Base-by-base conservation (phyloP, 257 asterid genomes). In the Lycium barbarum region DNA sequence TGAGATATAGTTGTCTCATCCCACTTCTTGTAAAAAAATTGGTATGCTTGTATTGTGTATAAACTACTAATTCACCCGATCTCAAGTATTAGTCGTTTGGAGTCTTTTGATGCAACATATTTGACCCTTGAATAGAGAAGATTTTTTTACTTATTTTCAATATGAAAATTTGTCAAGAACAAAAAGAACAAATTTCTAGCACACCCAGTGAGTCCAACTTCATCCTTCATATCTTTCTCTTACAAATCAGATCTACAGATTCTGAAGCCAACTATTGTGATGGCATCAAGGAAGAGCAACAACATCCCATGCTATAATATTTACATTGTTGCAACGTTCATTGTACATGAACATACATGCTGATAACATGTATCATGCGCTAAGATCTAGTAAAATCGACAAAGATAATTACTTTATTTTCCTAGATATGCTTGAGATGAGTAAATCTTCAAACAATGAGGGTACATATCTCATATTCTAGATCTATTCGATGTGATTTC, bases 1-100 rank as follows among this genome's bases (percentile, higher is more conserved):
- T 26, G 65, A 67, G 84, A 79, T 84, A 47, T 40, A 70, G 84
- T 85, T 85, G 88, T 88, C 86, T 62, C 57, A 10, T 26, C 43
- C 8, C 15, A 63, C 51, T 3, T 68, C 76, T 59, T 18, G 33
- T 59, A 1, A 58, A 58, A 58, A 2, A 6, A 6, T 2, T 26
- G 33, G 33, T 1, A 26, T 26, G 33, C 33, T 26, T 26, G 33
- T 26, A 26, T 26, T 26, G 33, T 26, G 33, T 26, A 26, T 26
- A 26, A 26, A 26, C 33, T 26, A 26, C 33, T 26, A 26, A 26
- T 26, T 26, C 33, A 26, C 33, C 33, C 66, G 33, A 59, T 59
- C 26, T 7, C 11, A 59, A 15, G 6, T 68, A 68, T 68, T 18
- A 68, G 1, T 68, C 7, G 13, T 38, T 68, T 36, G 0, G 3